A percentile compares a stretch with the other conserved stretches of the same genome.
phyloP scores from a whole-genome alignment of 331 rosid species.

The Malus hybrid region DNA sequence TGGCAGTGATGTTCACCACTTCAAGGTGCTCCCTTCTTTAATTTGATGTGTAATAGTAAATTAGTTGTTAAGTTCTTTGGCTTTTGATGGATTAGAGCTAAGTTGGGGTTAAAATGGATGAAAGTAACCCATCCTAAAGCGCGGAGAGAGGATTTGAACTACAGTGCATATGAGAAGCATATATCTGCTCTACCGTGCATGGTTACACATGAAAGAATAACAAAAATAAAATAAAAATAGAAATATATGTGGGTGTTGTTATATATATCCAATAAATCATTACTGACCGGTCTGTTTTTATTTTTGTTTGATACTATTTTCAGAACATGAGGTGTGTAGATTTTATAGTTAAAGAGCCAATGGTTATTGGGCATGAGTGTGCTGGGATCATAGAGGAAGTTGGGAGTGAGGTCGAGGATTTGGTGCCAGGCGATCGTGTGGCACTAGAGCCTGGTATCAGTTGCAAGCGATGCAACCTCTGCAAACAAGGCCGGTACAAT shows the following conservation, averaged over 20 bases:
- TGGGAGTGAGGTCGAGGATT: conserved; percentile 52
- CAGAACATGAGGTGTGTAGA: conserved; percentile 78
- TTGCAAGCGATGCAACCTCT: conserved; percentile 71
- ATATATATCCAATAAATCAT: neutral
- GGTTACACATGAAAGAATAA: too few relatives aligned
- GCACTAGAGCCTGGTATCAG: conserved; percentile 92
- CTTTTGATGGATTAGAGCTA: too few relatives aligned
- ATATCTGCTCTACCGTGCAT: too few relatives aligned
- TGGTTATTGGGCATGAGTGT: conserved; percentile 98
- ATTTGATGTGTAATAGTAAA: neutral
- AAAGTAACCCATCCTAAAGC: too few relatives aligned
- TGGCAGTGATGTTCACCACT: conserved; percentile 95
- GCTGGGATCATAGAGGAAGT: conserved; percentile 88
- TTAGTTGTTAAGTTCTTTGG: too few relatives aligned
- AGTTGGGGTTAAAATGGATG: too few relatives aligned
- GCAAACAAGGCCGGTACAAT: conserved; percentile 86
- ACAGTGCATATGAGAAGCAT: too few relatives aligned
- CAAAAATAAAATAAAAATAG: too few relatives aligned
- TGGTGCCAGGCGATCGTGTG: conserved; percentile 70
- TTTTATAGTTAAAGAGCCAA: conserved; percentile 76
- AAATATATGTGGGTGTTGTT: too few relatives aligned
- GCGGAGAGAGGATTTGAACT: too few relatives aligned
- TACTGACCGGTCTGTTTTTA: neutral
- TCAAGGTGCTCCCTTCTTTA: conserved; percentile 39
- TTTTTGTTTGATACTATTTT: conserved; percentile 10